A percentile compares a stretch with the other conserved stretches of the same genome.
Evolutionary conservation across 176 grass and related monocot genomes (phyloP).

Genomic region (Eleusine indica): DNA sequence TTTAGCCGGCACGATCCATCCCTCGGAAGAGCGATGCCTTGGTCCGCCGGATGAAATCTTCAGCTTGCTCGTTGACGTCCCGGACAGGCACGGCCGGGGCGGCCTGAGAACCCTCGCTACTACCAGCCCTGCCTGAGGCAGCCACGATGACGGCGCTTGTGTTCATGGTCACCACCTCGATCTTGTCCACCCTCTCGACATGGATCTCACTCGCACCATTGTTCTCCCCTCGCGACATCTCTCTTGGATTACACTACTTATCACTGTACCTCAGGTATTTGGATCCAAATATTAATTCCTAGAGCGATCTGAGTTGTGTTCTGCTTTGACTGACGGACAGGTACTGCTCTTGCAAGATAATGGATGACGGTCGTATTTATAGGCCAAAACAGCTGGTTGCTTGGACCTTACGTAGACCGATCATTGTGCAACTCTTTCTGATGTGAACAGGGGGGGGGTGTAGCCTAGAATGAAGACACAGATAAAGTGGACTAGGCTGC

Average conservation of each 20-base stretch:
- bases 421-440: background rate
- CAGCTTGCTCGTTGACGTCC: constrained; percentile 25
- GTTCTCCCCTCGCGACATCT: background rate
- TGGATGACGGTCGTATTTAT: background rate
- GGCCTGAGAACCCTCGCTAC: background rate
- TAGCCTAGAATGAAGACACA: background rate
- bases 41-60: constrained; percentile 11
- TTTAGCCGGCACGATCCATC: background rate
- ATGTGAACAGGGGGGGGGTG: background rate
- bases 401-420: background rate
- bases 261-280: background rate
- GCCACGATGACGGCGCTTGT: too few relatives aligned
- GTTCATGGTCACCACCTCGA: background rate
- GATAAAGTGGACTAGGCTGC: background rate
- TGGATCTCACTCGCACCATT: background rate
- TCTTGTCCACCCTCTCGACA: constrained; percentile 25
- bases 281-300: background rate
- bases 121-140: background rate
- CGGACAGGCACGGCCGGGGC: background rate
- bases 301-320: background rate
- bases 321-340: background rate
- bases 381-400: background rate
- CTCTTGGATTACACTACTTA: background rate
- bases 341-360: background rate
- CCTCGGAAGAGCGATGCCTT: background rate